Percentiles rank a stretch among this genome's conserved stretches.
phyloP scores from a whole-genome alignment of 768 basidiomycete species.

The Glaciozyma antarctica region DNA sequence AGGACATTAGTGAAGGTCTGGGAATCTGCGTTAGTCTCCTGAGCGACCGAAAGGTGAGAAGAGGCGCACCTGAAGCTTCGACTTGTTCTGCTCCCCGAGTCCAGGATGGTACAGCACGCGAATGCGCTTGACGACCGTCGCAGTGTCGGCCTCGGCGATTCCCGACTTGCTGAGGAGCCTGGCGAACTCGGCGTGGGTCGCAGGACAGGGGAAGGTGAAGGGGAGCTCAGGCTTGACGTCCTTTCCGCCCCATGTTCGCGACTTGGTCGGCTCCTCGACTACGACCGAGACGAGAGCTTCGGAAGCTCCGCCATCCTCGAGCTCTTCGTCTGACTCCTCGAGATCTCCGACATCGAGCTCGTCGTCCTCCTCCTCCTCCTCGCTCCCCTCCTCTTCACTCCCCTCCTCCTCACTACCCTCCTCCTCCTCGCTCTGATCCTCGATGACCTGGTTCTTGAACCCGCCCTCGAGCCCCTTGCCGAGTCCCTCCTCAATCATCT shows the following conservation, averaged over 20 bases:
- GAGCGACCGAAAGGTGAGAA: background rate
- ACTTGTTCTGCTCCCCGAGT: conserved; percentile 80
- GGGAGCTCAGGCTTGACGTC: conserved; percentile 47
- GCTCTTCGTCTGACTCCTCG: conserved; percentile 34
- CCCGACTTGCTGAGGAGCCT: conserved; percentile 62
- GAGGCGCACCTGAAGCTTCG: conserved; percentile 68
- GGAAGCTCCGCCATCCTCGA: conserved; percentile 19
- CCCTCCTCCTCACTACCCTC: conserved; percentile 20
- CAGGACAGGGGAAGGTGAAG: conserved; percentile 83
- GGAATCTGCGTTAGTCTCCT: background rate
- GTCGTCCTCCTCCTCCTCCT: conserved; percentile 34
- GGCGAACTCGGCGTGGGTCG: conserved; percentile 79
- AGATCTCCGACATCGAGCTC: conserved; percentile 18
- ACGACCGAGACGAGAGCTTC: conserved; percentile 16
- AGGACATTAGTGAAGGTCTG: conserved; percentile 68
- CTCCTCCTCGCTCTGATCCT: conserved; percentile 36
- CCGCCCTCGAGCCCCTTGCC: conserved; percentile 41
- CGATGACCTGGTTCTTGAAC: conserved; percentile 41
- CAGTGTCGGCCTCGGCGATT: conserved; percentile 54
- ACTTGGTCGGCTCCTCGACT: background rate
- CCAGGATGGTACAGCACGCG: conserved; percentile 85
- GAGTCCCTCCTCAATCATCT: conserved; percentile 26
- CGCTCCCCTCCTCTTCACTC: conserved; percentile 17
- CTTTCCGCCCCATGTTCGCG: conserved; percentile 6
- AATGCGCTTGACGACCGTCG: conserved; percentile 78